Percentiles rank a stretch among this genome's conserved stretches.
Conservation (phyloP, 2,329 filamentous ascomycete species). For the Neonectria neomacrospora region DNA sequence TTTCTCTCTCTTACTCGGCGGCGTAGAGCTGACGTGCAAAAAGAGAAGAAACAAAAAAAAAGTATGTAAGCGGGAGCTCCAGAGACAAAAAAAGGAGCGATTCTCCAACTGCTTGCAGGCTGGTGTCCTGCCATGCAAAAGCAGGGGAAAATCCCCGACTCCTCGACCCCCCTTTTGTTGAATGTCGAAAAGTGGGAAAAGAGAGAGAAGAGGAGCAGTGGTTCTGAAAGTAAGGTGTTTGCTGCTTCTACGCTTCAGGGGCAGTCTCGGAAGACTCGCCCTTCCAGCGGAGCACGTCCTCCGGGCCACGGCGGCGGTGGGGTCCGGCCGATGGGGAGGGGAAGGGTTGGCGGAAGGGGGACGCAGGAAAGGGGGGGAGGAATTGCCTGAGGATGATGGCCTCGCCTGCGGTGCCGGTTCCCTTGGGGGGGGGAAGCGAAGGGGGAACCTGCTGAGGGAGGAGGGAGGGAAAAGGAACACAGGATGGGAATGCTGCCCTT, state of each 20-base stretch:
- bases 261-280: slow-evolving; percentile 19
- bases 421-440: slow-evolving; percentile 5
- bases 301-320: slow-evolving; percentile 27
- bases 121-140: slow-evolving; percentile 28
- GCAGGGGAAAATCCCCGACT: slow-evolving; percentile 29
- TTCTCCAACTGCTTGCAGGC: slow-evolving; percentile 32
- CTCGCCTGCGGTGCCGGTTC: slow-evolving; percentile 36
- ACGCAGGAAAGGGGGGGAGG: slow-evolving; percentile 12
- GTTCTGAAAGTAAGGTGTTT: neutral
- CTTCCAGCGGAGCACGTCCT: slow-evolving; percentile 29
- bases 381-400: slow-evolving; percentile 29
- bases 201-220: neutral
- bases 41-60: neutral
- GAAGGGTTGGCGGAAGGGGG: slow-evolving; percentile 13
- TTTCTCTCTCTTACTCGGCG: neutral
- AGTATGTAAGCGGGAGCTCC: neutral
- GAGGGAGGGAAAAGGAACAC: neutral
- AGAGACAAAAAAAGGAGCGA: neutral
- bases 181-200: slow-evolving; percentile 4
- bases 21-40: neutral
- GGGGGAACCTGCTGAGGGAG: slow-evolving; percentile 28
- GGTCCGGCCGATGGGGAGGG: slow-evolving; percentile 24
- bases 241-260: slow-evolving; percentile 24
- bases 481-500: neutral
- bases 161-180: neutral